Base-by-base conservation (phyloP, 495 filamentous ascomycete genomes). In the Penicillium silybi region DNA sequence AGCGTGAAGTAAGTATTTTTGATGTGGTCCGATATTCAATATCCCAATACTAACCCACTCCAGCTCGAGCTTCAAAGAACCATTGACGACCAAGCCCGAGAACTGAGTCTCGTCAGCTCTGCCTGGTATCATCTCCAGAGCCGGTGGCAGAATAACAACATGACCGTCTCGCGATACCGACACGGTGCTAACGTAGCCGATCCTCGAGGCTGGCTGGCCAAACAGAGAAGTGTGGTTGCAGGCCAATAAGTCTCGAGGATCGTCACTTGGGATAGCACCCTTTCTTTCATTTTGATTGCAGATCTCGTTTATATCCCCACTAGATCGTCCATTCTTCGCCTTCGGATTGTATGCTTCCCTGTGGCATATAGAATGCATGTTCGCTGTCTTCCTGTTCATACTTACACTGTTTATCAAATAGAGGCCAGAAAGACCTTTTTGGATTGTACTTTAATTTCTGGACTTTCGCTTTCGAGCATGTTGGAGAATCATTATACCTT, bases 71-170 rank as follows among this genome's bases (percentile, higher is more conserved):
- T 87, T 37, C 72, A 85, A 51, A 71, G 75, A 49, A 84, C 83
- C 53, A 85, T 86, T 58, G 86, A 85, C 50, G 77, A 90, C 40
- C 81, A 88, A 64, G 57, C 68, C 16, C 84, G 87, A 50, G 93
- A 98, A 70, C 89, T 91, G 56, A 76, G 74, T 45, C 82, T 97
- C 68, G 90, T 98, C 52, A 77, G 86, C 26, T 91, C 86, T 3
- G 92, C 93, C 10, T 98, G 89, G 89, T 95, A 96, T 69, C 89
- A 96, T 58, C 80, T 97, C 37, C 80, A 89, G 13, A 83, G 80
- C 61, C 79, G 92, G 35, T 66, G 96, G 54, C 92, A 97, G 71
- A 91, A 87, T 69, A 95, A 92, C 69, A 90, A 87, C 57, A 86
- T 96, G 42, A 83, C 87, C 17, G 63, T 73, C 41, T 73, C 73